Evolutionary conservation across 2,329 filamentous ascomycete species (phyloP), one percentile per base, ranked within the genome.

Genomic region (Pseudogymnoascus sp.): DNA sequence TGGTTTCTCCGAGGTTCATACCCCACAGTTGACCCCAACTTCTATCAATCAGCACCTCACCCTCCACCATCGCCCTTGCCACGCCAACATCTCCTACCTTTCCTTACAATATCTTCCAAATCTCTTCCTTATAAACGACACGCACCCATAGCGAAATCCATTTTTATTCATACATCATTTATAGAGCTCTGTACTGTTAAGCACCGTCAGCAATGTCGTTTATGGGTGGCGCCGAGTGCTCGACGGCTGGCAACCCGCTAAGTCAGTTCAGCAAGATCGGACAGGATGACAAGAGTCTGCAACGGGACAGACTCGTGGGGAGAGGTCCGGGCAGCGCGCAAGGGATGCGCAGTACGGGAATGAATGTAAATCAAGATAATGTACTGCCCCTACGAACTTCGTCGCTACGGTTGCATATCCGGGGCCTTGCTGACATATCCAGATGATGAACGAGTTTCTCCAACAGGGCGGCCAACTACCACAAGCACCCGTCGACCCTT

Each of bases 211-310:
- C 35, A 33, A 97, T 99, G 93, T 97, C 93, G 63, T 97, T 99
- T 76, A 84, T 97, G 72, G 91, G 91, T 77, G 93, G 93, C 70
- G 90, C 93, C 70, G 95, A 97, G 80, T 99, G 95, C 82, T 97
- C 93, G 63, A 96, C 95, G 66, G 92, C 90, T 68, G 91, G 89
- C 73, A 99, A 99, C 77, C 95, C 96, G 64, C 86, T 99, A 72
- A 93, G 91, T 74, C 95, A 97, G 81, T 96, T 99, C 76, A 91
- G 93, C 68, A 99, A 99, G 78, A 93, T 97, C 76, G 91, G 95
- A 64, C 90, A 96, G 74, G 91, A 96, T 82, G 95, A 99, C 80
- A 96, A 93, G 78, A 95, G 90, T 64, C 80, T 97, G 64, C 95
- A 97, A 78, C 84, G 93, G 72, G 95, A 99, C 76, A 86, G 95